These are phyloP conservation scores for Pleurozium schreberi DNA, from an alignment of 225 moss, liverwort and hornwort genomes.

Conservation along the genomic window DNA sequence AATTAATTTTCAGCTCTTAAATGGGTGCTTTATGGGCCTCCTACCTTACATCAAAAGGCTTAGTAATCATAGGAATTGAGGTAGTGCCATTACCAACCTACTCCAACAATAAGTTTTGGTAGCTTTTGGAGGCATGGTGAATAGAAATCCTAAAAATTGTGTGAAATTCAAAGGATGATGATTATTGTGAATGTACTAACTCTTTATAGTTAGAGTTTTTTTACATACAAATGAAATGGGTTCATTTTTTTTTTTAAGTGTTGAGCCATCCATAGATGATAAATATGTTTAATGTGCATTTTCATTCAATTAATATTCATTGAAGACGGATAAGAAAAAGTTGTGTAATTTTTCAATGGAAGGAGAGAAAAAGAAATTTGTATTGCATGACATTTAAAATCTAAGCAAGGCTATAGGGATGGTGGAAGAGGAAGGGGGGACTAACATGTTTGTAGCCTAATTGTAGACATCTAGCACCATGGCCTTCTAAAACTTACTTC, in stretches of 20 bases:
- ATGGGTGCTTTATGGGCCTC: neutral
- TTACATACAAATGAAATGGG: neutral
- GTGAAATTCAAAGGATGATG: neutral
- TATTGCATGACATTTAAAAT: neutral
- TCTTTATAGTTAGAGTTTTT: neutral
- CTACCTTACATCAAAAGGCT: too few species aligned
- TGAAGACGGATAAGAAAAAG: too few species aligned
- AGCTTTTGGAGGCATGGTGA: neutral
- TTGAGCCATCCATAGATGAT: neutral
- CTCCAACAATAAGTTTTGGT: neutral
- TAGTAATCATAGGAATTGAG: neutral
- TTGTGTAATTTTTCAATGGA: neutral
- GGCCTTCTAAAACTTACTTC: neutral
- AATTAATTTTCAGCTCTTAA: neutral
- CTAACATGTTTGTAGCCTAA: too few species aligned
- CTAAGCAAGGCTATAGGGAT: neutral
- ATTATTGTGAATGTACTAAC: neutral
- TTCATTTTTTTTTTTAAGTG: neutral
- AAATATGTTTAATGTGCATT: neutral
- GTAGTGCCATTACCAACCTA: neutral
- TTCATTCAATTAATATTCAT: neutral
- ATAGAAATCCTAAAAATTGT: neutral
- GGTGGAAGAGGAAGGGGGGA: accelerated
- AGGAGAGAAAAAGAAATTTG: neutral
- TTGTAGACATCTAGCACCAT: neutral